These are phyloP conservation scores for Colletotrichum coccodes DNA, from an alignment of 2,329 filamentous ascomycete genomes.

Conservation along the genomic window DNA sequence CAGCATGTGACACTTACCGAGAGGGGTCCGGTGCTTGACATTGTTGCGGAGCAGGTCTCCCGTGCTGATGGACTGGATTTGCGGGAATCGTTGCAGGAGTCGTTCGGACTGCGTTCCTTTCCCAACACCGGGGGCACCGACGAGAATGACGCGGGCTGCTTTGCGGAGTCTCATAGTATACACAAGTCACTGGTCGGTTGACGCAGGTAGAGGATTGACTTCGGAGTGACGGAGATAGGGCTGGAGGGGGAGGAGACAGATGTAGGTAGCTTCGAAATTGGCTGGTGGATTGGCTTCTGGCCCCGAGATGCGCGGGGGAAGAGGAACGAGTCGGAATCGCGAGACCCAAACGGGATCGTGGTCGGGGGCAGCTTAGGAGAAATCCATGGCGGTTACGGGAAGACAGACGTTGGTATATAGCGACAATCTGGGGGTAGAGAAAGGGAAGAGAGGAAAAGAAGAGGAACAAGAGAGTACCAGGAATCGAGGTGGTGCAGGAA, in stretches of 20 bases:
- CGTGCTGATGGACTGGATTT: constrained; percentile 91
- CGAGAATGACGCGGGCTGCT: constrained; percentile 92
- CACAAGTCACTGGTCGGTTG: constrained; percentile 13
- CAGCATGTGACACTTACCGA: constrained; percentile 67
- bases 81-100: constrained; percentile 85
- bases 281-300: constrained; percentile 16
- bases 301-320: constrained; percentile 29
- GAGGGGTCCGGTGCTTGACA: constrained; percentile 86
- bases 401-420: constrained; percentile 8
- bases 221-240: constrained; percentile 3
- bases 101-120: constrained; percentile 97
- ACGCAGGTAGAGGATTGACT: constrained; percentile 15
- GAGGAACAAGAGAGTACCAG: neutral
- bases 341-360: constrained; percentile 28
- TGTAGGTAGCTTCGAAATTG: constrained; percentile 19
- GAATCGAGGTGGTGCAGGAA: constrained; percentile 24
- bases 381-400: constrained; percentile 18
- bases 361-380: constrained; percentile 26
- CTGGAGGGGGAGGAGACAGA: neutral
- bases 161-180: constrained; percentile 72
- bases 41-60: constrained; percentile 92
- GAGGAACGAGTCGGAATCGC: constrained; percentile 29
- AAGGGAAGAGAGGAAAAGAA: neutral
- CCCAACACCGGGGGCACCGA: constrained; percentile 95
- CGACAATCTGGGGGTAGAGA: constrained; percentile 2